A percentile compares a stretch with the other conserved stretches of the same genome.
These are phyloP conservation scores for Somion occarium DNA, from an alignment of 1,284 basidiomycete genomes.

Conservation along the genomic window DNA sequence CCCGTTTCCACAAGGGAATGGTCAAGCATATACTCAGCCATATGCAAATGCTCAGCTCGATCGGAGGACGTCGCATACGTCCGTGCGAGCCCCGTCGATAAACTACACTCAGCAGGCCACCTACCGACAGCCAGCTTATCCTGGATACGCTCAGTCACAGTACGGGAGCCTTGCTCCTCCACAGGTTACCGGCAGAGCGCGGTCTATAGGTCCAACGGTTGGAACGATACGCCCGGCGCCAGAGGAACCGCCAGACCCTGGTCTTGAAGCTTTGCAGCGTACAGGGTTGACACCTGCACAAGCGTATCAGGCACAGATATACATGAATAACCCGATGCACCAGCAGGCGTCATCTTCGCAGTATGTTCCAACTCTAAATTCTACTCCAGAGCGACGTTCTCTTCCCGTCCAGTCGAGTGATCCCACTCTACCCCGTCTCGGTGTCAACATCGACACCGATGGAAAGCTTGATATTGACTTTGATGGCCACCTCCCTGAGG, in stretches of 20 bases:
- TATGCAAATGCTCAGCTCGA: slow-evolving; percentile 24
- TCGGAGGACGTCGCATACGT: slow-evolving; percentile 24
- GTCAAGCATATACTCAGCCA: slow-evolving; percentile 27
- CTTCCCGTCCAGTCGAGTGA: slow-evolving; percentile 17
- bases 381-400: slow-evolving; percentile 11
- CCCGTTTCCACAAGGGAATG: slow-evolving; percentile 23
- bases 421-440: slow-evolving; percentile 37
- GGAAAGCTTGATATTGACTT: slow-evolving; percentile 56
- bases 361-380: slow-evolving; percentile 5
- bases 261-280: slow-evolving; percentile 40
- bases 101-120: slow-evolving; percentile 20
- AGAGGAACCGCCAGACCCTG: slow-evolving; percentile 52
- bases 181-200: slow-evolving; percentile 37
- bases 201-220: slow-evolving; percentile 47
- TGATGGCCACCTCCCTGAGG: slow-evolving; percentile 32
- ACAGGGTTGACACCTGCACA: slow-evolving; percentile 69
- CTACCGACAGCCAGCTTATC: slow-evolving; percentile 19
- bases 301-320: slow-evolving; percentile 73
- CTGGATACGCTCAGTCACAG: slow-evolving; percentile 22
- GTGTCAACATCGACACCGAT: slow-evolving; percentile 46
- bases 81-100: slow-evolving; percentile 19
- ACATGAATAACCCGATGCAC: slow-evolving; percentile 31
- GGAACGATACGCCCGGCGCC: slow-evolving; percentile 44
- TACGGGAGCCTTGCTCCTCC: slow-evolving; percentile 34
- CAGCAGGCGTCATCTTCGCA: slow-evolving; percentile 3